Evolutionary conservation across 2,329 filamentous ascomycete species (phyloP).

Genomic region (Cladosporium sp.): DNA sequence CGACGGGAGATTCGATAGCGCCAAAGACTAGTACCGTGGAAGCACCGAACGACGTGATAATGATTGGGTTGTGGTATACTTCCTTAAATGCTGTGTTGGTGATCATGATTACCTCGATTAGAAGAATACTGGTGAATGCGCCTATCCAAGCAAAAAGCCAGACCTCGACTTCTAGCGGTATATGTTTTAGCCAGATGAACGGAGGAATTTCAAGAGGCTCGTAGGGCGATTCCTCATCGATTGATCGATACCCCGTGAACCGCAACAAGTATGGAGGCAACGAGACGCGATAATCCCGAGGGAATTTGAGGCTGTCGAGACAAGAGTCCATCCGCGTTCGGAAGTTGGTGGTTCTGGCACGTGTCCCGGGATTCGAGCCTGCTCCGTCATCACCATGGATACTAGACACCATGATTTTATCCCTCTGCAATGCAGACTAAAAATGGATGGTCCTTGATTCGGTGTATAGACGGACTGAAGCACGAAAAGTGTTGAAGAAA

Average conservation of each 20-base stretch:
- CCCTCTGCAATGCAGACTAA: not conserved
- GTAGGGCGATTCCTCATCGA: not conserved
- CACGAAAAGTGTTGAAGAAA: not conserved
- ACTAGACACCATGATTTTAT: not conserved
- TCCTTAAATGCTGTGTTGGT: not conserved
- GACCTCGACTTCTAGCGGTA: not conserved
- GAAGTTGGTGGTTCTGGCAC: not conserved
- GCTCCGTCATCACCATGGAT: not conserved
- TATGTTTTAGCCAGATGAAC: not conserved
- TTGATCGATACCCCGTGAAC: not conserved
- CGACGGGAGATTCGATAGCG: not conserved
- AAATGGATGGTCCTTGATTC: not conserved
- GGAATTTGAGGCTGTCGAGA: not conserved
- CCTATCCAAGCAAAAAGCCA: not conserved
- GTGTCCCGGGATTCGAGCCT: not conserved
- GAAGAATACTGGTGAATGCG: not conserved
- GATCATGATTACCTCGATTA: not conserved
- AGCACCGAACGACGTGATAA: not conserved
- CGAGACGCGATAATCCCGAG: not conserved
- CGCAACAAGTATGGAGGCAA: not conserved
- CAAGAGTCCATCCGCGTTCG: not conserved
- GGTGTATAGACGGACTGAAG: not conserved
- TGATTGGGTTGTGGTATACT: not conserved
- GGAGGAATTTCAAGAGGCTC: not conserved
- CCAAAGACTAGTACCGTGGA: not conserved